phyloP scores from a whole-genome alignment of 306 rosid species.

The Corylus heterophylla region DNA sequence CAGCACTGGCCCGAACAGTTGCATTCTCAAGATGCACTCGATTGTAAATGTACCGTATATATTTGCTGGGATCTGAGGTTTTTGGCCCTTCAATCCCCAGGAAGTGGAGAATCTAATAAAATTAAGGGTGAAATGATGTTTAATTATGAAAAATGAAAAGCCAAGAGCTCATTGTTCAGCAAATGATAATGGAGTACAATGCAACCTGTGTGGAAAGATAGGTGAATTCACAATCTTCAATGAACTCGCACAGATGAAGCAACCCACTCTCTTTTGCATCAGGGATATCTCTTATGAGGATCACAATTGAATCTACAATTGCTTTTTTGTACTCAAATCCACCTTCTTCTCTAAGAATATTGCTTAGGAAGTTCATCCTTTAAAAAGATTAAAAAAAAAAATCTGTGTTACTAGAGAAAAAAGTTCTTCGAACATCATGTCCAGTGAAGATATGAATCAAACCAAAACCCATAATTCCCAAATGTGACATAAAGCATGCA shows the following conservation, averaged over 20 bases:
- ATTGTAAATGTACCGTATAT: slow-evolving; percentile 88
- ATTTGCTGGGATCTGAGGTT: slow-evolving; percentile 97
- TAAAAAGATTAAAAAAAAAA: slow-evolving; percentile 15
- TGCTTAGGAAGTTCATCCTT: slow-evolving; percentile 99
- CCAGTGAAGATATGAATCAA: slow-evolving; percentile 13
- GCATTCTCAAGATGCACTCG: slow-evolving; percentile 99
- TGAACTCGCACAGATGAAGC: slow-evolving; percentile 98
- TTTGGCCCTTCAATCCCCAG: slow-evolving; percentile 98
- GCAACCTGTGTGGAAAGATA: slow-evolving; percentile 95
- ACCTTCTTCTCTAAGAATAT: slow-evolving; percentile 98
- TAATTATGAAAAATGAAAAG: slow-evolving; percentile 20
- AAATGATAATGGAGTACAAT: slow-evolving; percentile 25
- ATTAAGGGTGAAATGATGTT: slow-evolving; percentile 10
- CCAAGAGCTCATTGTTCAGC: slow-evolving; percentile 10
- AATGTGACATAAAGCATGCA: slow-evolving; percentile 11
- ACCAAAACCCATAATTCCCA: not conserved
- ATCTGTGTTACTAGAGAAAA: slow-evolving; percentile 16
- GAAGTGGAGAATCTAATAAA: slow-evolving; percentile 83
- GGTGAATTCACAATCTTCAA: slow-evolving; percentile 98
- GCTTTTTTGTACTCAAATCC: slow-evolving; percentile 99
- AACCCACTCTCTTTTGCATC: slow-evolving; percentile 95
- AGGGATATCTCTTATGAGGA: slow-evolving; percentile 92
- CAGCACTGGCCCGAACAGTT: slow-evolving; percentile 96
- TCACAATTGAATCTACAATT: slow-evolving; percentile 95
- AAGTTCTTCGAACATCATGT: not conserved